These are phyloP conservation scores for rapeseed (Brassica napus) DNA, from an alignment of 345 rosid genomes.

Conservation along the genomic window Da-Ae NC_063451.1:38150501-38151000, in stretches of 20 bases:
- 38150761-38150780: background rate
- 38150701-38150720: background rate
- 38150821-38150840: background rate
- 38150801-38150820: background rate
- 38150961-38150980: slow-evolving; percentile 77
- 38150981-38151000: slow-evolving; percentile 70
- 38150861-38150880: slow-evolving; percentile 3
- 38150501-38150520: too few relatives aligned
- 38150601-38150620: too few relatives aligned
- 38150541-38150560: too few relatives aligned
- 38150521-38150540: too few relatives aligned
- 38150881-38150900: background rate
- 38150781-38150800: background rate
- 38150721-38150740: background rate
- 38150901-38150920: background rate
- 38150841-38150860: background rate
- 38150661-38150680: background rate
- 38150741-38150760: background rate
- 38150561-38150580: too few relatives aligned
- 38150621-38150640: background rate
- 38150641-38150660: background rate
- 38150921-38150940: slow-evolving; percentile 12
- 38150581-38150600: too few relatives aligned
- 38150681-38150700: background rate
- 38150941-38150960: slow-evolving; percentile 52